phyloP scores from a whole-genome alignment of 495 filamentous ascomycete species.

The Mytilinidion resinicola region DNA sequence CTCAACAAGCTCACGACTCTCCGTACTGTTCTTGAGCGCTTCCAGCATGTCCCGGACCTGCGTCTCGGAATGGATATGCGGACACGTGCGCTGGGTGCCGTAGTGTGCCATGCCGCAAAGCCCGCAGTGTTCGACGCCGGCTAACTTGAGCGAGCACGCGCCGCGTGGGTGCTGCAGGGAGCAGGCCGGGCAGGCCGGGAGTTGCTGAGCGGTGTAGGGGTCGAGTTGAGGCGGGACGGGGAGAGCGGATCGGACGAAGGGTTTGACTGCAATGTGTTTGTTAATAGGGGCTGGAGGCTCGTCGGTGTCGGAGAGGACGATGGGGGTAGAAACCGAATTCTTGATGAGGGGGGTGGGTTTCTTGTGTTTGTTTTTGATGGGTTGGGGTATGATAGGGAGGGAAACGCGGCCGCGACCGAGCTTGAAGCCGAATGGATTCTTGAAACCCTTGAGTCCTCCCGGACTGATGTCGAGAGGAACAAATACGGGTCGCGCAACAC shows the following conservation, averaged over 20 bases:
- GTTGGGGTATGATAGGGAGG: no score
- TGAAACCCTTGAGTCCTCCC: no score
- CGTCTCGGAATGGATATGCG: constrained; percentile 51
- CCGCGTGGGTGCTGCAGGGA: constrained; percentile 47
- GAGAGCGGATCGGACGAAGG: constrained; percentile 20
- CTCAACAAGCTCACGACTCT: constrained; percentile 47
- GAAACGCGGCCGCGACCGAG: no score
- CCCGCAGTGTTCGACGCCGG: constrained; percentile 57
- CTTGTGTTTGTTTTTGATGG: not conserved
- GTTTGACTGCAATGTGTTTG: constrained; percentile 10
- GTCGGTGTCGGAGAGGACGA: not conserved
- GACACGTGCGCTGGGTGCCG: constrained; percentile 50
- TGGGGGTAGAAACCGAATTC: not conserved
- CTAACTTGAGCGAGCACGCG: constrained; percentile 53
- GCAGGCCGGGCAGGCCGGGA: constrained; percentile 50
- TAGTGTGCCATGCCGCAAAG: constrained; percentile 65
- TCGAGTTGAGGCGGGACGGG: not conserved
- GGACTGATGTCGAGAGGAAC: no score
- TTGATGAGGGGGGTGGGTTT: not conserved
- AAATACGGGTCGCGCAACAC: no score
- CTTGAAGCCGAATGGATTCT: no score
- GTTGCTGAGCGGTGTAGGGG: constrained; percentile 4
- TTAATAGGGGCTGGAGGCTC: no score
- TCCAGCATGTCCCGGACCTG: constrained; percentile 57
- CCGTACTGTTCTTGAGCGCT: constrained; percentile 51